Percentiles rank a stretch among this genome's conserved stretches.
These are phyloP conservation scores for Saccharomycopsis sp. DNA, from an alignment of 805 yeast genomes.

Conservation along the genomic window DNA sequence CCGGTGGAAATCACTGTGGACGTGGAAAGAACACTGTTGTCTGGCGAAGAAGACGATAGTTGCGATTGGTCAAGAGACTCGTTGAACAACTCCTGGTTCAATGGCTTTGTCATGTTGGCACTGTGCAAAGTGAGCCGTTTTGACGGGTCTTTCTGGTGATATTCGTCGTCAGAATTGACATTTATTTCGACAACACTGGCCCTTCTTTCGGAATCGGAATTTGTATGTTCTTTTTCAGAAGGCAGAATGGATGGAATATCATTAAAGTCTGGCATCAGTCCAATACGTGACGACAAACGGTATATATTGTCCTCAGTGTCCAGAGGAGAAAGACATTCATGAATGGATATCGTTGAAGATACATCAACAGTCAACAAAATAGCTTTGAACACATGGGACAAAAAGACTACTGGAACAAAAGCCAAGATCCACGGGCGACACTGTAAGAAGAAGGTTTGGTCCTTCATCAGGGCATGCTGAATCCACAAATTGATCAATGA, in stretches of 20 bases:
- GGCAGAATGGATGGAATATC: not conserved
- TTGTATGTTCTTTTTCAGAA: not conserved
- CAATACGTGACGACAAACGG: not conserved
- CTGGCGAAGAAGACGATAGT: not conserved
- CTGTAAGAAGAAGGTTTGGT: not conserved
- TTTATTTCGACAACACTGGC: not conserved
- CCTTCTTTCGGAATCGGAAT: not conserved
- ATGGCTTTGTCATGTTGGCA: conserved; percentile 8
- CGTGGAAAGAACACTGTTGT: not conserved
- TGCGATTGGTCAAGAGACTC: not conserved
- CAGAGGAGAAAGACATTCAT: not conserved
- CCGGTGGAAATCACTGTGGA: not conserved
- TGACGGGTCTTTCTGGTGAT: not conserved
- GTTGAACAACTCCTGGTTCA: not conserved
- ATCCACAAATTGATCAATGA: not conserved
- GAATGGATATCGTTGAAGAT: not conserved
- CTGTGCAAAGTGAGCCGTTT: not conserved
- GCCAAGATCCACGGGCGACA: not conserved
- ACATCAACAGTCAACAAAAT: not conserved
- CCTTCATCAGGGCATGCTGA: not conserved
- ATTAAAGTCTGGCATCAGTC: not conserved
- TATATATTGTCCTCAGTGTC: not conserved
- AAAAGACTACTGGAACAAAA: not conserved
- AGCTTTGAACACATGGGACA: not conserved
- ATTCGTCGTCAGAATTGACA: not conserved